Conservation (phyloP, 2,329 filamentous ascomycete species). For the Cladorrhinum sp. region DNA sequence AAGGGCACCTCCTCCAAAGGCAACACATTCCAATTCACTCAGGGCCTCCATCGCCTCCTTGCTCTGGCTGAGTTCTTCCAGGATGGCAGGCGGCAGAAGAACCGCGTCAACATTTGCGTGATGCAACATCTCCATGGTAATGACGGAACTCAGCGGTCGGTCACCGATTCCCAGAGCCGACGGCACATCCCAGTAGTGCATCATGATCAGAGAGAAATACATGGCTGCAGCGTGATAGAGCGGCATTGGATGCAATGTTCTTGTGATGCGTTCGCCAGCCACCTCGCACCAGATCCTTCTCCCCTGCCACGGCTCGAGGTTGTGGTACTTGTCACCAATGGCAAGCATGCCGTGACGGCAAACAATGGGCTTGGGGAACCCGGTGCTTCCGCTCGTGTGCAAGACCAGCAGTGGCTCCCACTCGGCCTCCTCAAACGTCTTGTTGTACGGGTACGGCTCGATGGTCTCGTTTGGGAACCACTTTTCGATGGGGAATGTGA, state of each 20-base stretch:
- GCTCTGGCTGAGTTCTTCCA: constrained; percentile 43
- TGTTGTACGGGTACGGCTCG: constrained; percentile 38
- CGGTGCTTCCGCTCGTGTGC: constrained; percentile 47
- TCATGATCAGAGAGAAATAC: constrained; percentile 24
- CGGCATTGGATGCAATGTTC: constrained; percentile 32
- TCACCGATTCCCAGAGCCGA: constrained; percentile 33
- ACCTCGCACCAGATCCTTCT: constrained; percentile 14
- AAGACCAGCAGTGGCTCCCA: constrained; percentile 42
- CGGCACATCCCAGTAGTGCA: constrained; percentile 33
- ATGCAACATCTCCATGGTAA: constrained; percentile 33
- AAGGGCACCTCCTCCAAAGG: constrained; percentile 41
- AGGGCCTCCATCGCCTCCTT: constrained; percentile 33
- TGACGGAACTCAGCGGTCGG: constrained; percentile 36
- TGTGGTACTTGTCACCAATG: constrained; percentile 33
- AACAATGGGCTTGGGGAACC: constrained; percentile 46
- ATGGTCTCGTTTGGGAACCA: constrained; percentile 39
- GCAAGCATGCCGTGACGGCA: constrained; percentile 38
- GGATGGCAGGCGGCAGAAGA: constrained; percentile 38
- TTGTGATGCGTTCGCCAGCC: constrained; percentile 9
- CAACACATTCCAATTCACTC: constrained; percentile 33
- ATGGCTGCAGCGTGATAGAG: constrained; percentile 40
- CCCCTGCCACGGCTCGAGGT: constrained; percentile 23
- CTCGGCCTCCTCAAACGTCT: constrained; percentile 41
- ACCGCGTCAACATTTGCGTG: constrained; percentile 29
- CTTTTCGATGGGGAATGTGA: constrained; percentile 32